These are phyloP conservation scores for Sanghuangporus sanghuang DNA, from an alignment of 1,284 basidiomycete species.

Conservation along the genomic window DNA sequence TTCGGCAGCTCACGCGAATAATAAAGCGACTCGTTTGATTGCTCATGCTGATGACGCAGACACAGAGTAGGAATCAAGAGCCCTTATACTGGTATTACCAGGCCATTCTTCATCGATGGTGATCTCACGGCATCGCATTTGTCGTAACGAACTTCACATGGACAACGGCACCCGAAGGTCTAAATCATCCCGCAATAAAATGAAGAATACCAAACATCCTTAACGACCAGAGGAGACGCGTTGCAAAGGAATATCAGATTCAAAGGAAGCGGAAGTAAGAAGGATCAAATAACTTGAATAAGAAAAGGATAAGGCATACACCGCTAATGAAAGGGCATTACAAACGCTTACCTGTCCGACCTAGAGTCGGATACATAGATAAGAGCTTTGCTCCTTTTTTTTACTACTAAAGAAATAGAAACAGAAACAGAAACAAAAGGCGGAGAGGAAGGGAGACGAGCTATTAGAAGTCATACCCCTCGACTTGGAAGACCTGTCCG, in stretches of 20 bases:
- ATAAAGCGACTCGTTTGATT: too few species aligned
- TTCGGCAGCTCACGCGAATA: too few species aligned
- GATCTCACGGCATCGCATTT: not conserved
- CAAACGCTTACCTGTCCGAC: not conserved
- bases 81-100: too few species aligned
- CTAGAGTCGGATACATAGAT: not conserved
- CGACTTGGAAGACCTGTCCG: constrained; percentile 77
- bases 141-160: too few species aligned
- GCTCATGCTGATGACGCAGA: too few species aligned
- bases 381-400: not conserved
- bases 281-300: not conserved
- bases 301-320: not conserved
- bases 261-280: not conserved
- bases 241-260: not conserved
- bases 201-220: not conserved
- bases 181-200: not conserved
- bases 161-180: not conserved
- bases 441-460: not conserved
- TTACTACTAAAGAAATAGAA: not conserved
- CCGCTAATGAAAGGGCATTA: too few species aligned
- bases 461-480: constrained; percentile 67
- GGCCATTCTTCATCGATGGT: too few species aligned
- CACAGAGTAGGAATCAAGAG: not conserved
- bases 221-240: not conserved
- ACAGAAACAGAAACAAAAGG: not conserved